These are phyloP conservation scores for Oenanthe sinensis DNA, from an alignment of 129 eudicot species.

Conservation along the genomic window DNA sequence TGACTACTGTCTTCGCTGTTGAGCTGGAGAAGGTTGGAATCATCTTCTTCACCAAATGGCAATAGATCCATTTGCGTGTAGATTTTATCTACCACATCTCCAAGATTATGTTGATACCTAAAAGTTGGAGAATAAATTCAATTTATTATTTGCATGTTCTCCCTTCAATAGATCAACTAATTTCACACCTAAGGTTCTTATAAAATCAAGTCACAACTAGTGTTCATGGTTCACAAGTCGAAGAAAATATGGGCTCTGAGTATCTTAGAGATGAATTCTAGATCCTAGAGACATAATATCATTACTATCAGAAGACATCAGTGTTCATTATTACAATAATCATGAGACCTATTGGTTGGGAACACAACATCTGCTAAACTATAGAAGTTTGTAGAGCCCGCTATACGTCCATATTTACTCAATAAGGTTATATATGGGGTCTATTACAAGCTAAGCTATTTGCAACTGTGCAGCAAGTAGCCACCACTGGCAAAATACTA, in stretches of 20 bases:
- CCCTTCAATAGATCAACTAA: not conserved
- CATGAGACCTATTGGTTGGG: not conserved
- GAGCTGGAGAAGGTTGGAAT: constrained; percentile 43
- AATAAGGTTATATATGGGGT: not conserved
- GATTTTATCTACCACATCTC: constrained; percentile 55
- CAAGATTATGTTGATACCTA: constrained; percentile 64
- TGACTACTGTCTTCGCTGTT: constrained; percentile 93
- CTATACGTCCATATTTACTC: not conserved
- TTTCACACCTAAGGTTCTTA: not conserved
- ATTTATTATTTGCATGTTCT: not conserved
- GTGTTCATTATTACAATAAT: not conserved
- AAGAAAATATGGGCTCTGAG: not conserved
- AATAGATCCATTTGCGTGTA: constrained; percentile 74
- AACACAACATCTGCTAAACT: not conserved
- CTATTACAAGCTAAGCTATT: not conserved
- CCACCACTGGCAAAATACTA: not conserved
- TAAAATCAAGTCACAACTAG: not conserved
- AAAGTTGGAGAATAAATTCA: constrained; percentile 1
- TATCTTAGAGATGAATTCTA: not conserved
- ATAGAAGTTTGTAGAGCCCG: not conserved
- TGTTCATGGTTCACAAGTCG: not conserved
- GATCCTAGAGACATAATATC: not conserved
- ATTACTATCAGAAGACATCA: not conserved
- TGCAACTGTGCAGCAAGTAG: constrained; percentile 2
- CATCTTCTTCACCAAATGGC: constrained; percentile 77